Conservation (phyloP, 305 asterid genomes). For the Solanum hybrid region DNA sequence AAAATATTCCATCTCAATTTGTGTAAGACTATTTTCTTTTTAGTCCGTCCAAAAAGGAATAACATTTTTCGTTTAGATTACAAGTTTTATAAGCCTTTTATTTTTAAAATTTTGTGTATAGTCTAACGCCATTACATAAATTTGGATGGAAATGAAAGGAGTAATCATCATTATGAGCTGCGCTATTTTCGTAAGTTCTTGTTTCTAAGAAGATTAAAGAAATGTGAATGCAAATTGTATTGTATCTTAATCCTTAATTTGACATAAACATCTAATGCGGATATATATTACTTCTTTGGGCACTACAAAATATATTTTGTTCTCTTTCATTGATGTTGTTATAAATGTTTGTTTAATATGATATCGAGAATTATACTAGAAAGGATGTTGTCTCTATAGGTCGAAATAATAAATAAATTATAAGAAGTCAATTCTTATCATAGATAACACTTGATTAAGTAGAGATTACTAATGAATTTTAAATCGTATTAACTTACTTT, state of each 20-base stretch:
- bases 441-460: neutral
- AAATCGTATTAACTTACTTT: neutral
- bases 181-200: neutral
- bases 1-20: neutral
- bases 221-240: neutral
- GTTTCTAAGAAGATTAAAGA: neutral
- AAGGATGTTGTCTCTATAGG: neutral
- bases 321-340: neutral
- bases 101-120: neutral
- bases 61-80: neutral
- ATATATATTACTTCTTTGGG: neutral
- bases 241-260: neutral
- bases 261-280: neutral
- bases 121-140: neutral
- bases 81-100: neutral
- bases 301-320: neutral
- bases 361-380: no score
- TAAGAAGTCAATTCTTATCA: neutral
- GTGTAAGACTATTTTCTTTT: neutral
- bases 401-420: neutral
- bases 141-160: neutral
- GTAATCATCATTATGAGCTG: neutral
- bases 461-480: neutral
- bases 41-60: neutral
- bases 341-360: neutral